Percentiles rank a stretch among this genome's conserved stretches.
Conservation (phyloP, 129 eudicot genomes). For the Erigeron canadensis region DNA sequence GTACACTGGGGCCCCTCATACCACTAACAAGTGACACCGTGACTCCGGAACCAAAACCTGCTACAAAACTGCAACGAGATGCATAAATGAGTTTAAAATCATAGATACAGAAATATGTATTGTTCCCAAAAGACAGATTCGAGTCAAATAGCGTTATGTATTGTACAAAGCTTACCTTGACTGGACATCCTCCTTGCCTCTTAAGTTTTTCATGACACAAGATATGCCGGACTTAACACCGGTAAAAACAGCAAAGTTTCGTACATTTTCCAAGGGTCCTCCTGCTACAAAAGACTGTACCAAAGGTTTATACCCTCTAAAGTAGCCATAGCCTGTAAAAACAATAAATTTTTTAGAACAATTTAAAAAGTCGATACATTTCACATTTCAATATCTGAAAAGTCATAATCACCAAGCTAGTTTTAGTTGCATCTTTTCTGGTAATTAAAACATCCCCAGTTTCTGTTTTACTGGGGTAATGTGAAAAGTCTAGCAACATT, state of each 20-base stretch:
- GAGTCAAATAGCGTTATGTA: background rate
- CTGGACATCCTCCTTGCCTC: conserved; percentile 10
- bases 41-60: conserved; percentile 12
- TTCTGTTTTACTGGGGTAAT: background rate
- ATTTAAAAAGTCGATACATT: background rate
- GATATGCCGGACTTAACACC: conserved; percentile 16
- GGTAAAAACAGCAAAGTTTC: background rate
- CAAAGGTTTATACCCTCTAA: conserved; percentile 8
- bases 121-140: background rate
- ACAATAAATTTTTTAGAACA: too few relatives aligned
- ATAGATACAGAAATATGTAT: background rate
- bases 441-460: background rate
- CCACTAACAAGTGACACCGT: conserved; percentile 8
- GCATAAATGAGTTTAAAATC: background rate
- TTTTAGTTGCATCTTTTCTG: background rate
- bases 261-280: background rate
- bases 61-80: background rate
- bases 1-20: conserved; percentile 6
- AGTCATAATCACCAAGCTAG: background rate
- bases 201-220: background rate
- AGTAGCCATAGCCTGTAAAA: background rate
- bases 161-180: background rate
- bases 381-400: background rate
- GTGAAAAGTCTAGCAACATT: too few relatives aligned
- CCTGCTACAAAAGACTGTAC: background rate